A percentile compares a stretch with the other conserved stretches of the same genome.
Evolutionary conservation across 352 stramenopile genomes (phyloP).

Genomic region (Phytopythium oedochilum): DNA sequence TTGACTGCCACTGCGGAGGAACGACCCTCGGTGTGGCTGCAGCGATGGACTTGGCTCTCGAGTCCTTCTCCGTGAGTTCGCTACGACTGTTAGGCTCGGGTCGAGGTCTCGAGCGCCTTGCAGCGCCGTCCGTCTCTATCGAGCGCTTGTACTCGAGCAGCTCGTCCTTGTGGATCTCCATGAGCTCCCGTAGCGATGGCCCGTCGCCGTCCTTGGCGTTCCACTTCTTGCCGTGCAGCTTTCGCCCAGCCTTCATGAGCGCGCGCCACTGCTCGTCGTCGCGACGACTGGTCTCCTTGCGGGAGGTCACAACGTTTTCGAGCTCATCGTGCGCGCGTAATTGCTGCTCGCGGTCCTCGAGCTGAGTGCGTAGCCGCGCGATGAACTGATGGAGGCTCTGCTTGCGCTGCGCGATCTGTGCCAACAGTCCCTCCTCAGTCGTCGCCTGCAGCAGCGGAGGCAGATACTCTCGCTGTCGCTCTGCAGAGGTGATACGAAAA

Average conservation of each 20-base stretch:
- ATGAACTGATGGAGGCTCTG: slow-evolving; percentile 62
- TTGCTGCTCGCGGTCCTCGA: slow-evolving; percentile 49
- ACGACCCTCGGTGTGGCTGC: slow-evolving; percentile 11
- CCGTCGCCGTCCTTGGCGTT: slow-evolving; percentile 26
- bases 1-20: slow-evolving; percentile 57
- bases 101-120: slow-evolving; percentile 2
- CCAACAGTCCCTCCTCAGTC: slow-evolving; percentile 22
- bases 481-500: background rate
- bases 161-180: slow-evolving; percentile 72
- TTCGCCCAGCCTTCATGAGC: slow-evolving; percentile 60
- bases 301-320: slow-evolving; percentile 55
- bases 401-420: slow-evolving; percentile 57
- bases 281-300: slow-evolving; percentile 36
- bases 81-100: slow-evolving; percentile 9
- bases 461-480: slow-evolving; percentile 31
- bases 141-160: slow-evolving; percentile 53
- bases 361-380: slow-evolving; percentile 32
- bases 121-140: slow-evolving; percentile 6
- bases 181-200: slow-evolving; percentile 49
- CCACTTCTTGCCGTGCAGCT: slow-evolving; percentile 64
- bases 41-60: background rate
- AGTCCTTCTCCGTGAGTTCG: background rate
- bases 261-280: slow-evolving; percentile 60
- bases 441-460: slow-evolving; percentile 33
- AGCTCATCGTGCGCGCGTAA: slow-evolving; percentile 60